Percentiles rank a stretch among this genome's conserved stretches.
Conservation (phyloP, 768 basidiomycete species). For the Lentinula edodes region DNA sequence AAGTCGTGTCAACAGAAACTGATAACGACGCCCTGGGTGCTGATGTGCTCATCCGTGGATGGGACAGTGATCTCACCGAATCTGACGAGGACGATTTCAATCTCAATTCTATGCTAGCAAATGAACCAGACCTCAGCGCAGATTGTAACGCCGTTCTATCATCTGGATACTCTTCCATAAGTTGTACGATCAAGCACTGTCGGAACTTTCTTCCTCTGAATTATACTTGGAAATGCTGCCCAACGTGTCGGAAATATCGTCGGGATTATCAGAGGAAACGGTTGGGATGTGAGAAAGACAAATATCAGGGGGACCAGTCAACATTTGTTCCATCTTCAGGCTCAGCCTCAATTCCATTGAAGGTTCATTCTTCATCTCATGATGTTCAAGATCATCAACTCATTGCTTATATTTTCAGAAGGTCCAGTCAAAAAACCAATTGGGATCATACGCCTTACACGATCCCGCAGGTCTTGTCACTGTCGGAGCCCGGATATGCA, state of each 20-base stretch:
- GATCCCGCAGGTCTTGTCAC: slow-evolving; percentile 1
- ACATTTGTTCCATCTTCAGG: too few species aligned
- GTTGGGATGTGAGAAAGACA: not conserved
- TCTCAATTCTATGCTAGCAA: not conserved
- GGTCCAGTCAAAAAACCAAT: not conserved
- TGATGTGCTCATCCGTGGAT: not conserved
- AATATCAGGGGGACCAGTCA: not conserved
- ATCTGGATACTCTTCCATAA: not conserved
- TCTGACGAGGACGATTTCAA: not conserved
- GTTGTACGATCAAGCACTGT: not conserved
- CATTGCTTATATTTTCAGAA: not conserved
- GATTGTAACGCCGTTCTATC: not conserved
- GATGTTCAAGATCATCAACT: not conserved
- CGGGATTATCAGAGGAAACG: not conserved
- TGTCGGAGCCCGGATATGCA: not conserved
- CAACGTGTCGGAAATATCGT: not conserved
- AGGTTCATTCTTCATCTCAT: not conserved
- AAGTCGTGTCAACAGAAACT: not conserved
- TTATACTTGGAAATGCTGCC: not conserved
- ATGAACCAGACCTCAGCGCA: not conserved
- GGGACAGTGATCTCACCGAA: not conserved
- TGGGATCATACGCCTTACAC: not conserved
- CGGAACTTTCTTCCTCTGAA: not conserved
- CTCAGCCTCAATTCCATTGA: not conserved
- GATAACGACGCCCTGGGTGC: not conserved